These are phyloP conservation scores for Leishmania tarentolae DNA, from an alignment of 208 protist species.

Conservation along the genomic window DNA sequence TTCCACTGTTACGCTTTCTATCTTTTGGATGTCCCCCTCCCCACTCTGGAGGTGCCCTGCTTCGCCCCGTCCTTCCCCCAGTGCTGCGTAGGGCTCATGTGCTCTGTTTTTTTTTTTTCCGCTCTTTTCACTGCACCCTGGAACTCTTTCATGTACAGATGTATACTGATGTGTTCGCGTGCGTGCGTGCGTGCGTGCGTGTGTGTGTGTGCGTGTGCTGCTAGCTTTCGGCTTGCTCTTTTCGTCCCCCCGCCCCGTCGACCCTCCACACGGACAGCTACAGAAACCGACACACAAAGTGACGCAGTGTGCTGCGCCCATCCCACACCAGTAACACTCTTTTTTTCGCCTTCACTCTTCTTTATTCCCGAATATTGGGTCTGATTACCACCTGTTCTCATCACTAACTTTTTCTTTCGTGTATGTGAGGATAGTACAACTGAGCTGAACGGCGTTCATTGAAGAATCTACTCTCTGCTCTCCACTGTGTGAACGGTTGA, in stretches of 20 bases:
- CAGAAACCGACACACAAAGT: neutral
- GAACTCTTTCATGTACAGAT: neutral
- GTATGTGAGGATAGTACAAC: neutral
- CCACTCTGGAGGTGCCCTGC: too few relatives aligned
- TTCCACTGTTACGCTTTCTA: too few relatives aligned
- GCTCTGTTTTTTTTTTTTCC: neutral
- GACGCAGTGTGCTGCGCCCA: neutral
- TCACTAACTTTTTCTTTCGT: neutral
- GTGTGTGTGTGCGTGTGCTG: neutral
- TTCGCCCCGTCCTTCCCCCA: too few relatives aligned
- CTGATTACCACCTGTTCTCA: neutral
- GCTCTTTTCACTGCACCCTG: neutral
- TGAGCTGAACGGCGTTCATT: neutral
- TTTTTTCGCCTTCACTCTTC: neutral
- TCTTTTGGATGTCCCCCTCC: too few relatives aligned
- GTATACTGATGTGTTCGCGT: neutral
- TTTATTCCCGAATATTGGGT: neutral
- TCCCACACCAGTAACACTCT: neutral
- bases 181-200: neutral
- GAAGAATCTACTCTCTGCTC: neutral
- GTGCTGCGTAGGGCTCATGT: neutral
- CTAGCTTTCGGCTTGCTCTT: neutral
- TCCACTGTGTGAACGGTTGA: neutral
- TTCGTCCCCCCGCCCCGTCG: neutral
- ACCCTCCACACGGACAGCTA: neutral